These are phyloP conservation scores for Suillus weaverae DNA, from an alignment of 768 basidiomycete genomes.

Conservation along the genomic window DNA sequence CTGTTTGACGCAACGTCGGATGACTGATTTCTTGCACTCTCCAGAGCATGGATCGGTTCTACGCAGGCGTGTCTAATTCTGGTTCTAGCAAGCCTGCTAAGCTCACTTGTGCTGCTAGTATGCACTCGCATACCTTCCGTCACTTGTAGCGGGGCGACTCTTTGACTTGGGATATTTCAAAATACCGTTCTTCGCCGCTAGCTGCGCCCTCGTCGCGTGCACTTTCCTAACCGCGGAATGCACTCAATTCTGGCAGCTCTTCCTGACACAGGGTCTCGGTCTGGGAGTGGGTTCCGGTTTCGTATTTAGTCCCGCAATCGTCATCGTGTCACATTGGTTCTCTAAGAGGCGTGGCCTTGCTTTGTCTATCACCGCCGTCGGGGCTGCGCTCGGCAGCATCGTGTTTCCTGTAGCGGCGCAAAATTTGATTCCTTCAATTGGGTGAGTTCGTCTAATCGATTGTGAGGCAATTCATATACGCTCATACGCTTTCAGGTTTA, in stretches of 20 bases:
- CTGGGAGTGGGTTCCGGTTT: conserved; percentile 62
- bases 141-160: conserved; percentile 61
- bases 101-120: conserved; percentile 43
- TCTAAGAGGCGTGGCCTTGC: conserved; percentile 52
- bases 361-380: conserved; percentile 61
- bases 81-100: neutral
- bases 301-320: conserved; percentile 61
- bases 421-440: conserved; percentile 52
- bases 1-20: neutral
- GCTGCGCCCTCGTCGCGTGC: conserved; percentile 49
- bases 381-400: conserved; percentile 69
- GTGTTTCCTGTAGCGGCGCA: conserved; percentile 63
- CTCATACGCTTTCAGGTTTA: conserved; percentile 46
- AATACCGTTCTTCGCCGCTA: conserved; percentile 47
- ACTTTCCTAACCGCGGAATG: conserved; percentile 73
- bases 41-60: conserved; percentile 80
- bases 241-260: conserved; percentile 73
- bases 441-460: conserved; percentile 48
- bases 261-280: conserved; percentile 71
- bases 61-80: conserved; percentile 48
- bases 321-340: conserved; percentile 75
- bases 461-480: neutral
- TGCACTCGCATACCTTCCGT: conserved; percentile 61
- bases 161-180: conserved; percentile 75
- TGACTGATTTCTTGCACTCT: neutral